phyloP scores from a whole-genome alignment of 768 basidiomycete species.

The Tylopilus subfusipes region DNA sequence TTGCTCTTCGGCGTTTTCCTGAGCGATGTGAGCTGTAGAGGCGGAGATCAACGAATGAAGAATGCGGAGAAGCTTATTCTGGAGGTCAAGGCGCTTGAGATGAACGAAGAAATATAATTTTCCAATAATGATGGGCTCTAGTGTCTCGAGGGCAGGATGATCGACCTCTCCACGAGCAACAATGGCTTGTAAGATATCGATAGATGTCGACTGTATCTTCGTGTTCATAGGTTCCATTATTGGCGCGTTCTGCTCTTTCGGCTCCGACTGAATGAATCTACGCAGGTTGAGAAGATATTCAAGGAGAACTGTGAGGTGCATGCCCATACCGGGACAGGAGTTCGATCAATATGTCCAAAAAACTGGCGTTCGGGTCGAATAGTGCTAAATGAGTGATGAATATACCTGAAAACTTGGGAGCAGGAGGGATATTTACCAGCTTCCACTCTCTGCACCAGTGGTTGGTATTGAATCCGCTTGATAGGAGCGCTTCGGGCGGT shows the following conservation, averaged over 20 bases:
- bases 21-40: constrained; percentile 38
- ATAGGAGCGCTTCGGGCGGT: constrained; percentile 62
- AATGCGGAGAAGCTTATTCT: constrained; percentile 90
- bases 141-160: constrained; percentile 47
- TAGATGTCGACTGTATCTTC: constrained; percentile 65
- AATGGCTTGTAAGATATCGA: constrained; percentile 82
- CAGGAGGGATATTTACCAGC: constrained; percentile 40
- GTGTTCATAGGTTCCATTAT: constrained; percentile 62
- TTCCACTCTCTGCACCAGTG: constrained; percentile 59
- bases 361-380: constrained; percentile 56
- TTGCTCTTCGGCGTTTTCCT: constrained; percentile 32
- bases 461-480: constrained; percentile 61
- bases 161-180: constrained; percentile 81
- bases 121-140: constrained; percentile 69
- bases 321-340: constrained; percentile 71
- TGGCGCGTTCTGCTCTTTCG: constrained; percentile 42
- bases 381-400: constrained; percentile 18
- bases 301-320: constrained; percentile 12
- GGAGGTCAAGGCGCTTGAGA: constrained; percentile 67
- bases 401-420: background rate
- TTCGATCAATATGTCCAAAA: constrained; percentile 74
- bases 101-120: constrained; percentile 78
- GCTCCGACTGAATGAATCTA: constrained; percentile 80
- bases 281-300: constrained; percentile 1
- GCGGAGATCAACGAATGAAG: constrained; percentile 82